A percentile compares a stretch with the other conserved stretches of the same genome.
Evolutionary conservation across 192 early-diverging fungal genomes (phyloP).

Genomic region (Linnemannia exigua): DNA sequence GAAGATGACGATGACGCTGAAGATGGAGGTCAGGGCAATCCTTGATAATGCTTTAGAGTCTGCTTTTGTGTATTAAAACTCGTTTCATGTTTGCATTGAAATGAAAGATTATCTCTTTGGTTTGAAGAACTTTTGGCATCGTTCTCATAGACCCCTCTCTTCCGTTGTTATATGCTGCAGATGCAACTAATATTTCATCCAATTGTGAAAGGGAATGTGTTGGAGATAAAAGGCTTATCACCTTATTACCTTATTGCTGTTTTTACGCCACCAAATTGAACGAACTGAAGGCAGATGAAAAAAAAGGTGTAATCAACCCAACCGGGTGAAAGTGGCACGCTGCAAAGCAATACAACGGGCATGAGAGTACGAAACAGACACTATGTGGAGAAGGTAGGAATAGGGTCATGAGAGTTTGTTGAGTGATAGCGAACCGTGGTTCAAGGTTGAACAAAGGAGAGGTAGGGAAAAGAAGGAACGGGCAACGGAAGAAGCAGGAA

Average conservation of each 20-base stretch:
- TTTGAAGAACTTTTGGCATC: no score
- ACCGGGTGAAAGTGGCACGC: neutral
- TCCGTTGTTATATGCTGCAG: no score
- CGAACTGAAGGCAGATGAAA: neutral
- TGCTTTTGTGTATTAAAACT: neutral
- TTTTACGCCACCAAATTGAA: neutral
- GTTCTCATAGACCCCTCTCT: no score
- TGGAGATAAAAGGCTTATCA: no score
- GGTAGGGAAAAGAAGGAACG: neutral
- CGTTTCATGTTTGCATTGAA: no score
- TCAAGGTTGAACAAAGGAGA: neutral
- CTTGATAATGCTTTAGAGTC: neutral
- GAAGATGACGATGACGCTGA: constrained; percentile 6
- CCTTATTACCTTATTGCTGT: no score
- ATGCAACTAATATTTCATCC: no score
- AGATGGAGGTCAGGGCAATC: neutral
- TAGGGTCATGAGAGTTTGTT: neutral
- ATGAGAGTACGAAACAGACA: neutral
- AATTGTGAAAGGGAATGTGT: no score
- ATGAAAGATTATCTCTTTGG: no score
- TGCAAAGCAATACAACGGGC: neutral
- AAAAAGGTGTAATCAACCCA: neutral
- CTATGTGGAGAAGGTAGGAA: neutral
- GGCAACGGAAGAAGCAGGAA: constrained; percentile 7
- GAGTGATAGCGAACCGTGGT: no score